A percentile compares a stretch with the other conserved stretches of the same genome.
Conservation (phyloP, 2,329 filamentous ascomycete species). For the Calonectria pteridis region DNA sequence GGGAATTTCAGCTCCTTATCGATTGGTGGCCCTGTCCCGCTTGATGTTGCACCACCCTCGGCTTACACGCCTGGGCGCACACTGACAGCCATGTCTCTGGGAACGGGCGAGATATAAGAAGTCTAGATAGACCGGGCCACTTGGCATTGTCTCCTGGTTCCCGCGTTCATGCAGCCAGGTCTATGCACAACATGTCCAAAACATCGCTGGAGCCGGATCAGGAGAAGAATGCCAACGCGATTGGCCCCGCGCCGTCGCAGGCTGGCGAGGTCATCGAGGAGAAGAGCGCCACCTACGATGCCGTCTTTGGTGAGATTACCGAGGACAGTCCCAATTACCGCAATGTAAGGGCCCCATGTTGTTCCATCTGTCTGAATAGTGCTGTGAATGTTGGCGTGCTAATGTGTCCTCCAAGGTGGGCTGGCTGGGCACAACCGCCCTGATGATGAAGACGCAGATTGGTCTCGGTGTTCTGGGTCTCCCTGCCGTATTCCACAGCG, state of each 20-base stretch:
- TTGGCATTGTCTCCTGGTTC: not conserved
- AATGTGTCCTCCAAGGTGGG: conserved; percentile 31
- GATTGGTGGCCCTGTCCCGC: not conserved
- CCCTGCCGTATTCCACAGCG: conserved; percentile 55
- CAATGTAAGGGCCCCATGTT: conserved; percentile 19
- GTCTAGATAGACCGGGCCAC: not conserved
- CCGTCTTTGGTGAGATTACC: conserved; percentile 5
- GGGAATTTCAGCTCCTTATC: not conserved
- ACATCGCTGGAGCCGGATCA: not conserved
- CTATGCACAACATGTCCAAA: not conserved
- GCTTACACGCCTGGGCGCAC: not conserved
- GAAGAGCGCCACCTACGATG: not conserved
- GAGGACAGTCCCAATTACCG: conserved; percentile 1
- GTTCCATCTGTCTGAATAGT: too few species aligned
- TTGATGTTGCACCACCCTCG: not conserved
- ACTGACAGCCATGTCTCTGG: not conserved
- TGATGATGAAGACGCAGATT: conserved; percentile 61
- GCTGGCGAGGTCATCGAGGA: not conserved
- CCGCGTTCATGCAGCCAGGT: not conserved
- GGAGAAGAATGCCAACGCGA: not conserved
- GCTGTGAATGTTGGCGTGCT: not conserved
- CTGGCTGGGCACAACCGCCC: conserved; percentile 54
- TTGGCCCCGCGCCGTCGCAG: not conserved
- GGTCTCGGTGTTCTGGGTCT: conserved; percentile 61
- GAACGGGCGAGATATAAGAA: not conserved